Evolutionary conservation across 345 rosid genomes (phyloP), one percentile per base, ranked within the genome.

Genomic region (Chamaenerion angustifolium): DNA sequence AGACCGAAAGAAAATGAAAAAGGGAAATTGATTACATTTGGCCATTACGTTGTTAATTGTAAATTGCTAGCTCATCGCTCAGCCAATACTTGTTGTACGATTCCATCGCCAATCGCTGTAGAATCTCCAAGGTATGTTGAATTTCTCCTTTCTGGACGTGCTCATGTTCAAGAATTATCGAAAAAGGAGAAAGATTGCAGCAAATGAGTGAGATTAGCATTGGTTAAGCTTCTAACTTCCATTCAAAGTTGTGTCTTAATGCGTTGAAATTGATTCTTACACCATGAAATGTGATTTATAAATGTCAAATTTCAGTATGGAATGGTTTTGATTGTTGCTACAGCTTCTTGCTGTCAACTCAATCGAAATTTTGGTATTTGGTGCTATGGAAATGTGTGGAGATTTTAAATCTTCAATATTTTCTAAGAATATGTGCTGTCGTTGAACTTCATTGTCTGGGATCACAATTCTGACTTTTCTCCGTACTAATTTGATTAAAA

Each of bases 31-130:
- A 31, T 31, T 31, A 31, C 37, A 7, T 31, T 31, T 31, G 6
- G 37, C 37, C 37, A 31, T 31, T 31, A 31, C 37, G 37, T 5
- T 49, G 12, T 45, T 6, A 43, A 48, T 58, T 27, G 49, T 18
- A 14, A 27, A 27, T 43, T 48, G 55, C 55, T 42, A 49, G 55
- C 62, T 49, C 49, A 31, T 16, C 49, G 18, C 55, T 45, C 19
- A 10, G 17, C 62, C 6, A 17, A 12, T 23, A 9, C 12, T n/a
- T 14, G 49, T 31, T 31, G 56, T 42, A 42, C 56, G 54, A 31
- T 12, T 42, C 43, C 55, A 16, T 41, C 14, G n/a, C 21, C 16
- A 5, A 6, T 18, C 54, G 4, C 43, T 42, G 19, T 35, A 19
- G 43, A n/a, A 31, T 40, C 11, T 21, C 52, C 52, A 12, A 50